Base-by-base conservation (phyloP, 148 eudicot genomes). In the Euryodendron excelsum region DNA sequence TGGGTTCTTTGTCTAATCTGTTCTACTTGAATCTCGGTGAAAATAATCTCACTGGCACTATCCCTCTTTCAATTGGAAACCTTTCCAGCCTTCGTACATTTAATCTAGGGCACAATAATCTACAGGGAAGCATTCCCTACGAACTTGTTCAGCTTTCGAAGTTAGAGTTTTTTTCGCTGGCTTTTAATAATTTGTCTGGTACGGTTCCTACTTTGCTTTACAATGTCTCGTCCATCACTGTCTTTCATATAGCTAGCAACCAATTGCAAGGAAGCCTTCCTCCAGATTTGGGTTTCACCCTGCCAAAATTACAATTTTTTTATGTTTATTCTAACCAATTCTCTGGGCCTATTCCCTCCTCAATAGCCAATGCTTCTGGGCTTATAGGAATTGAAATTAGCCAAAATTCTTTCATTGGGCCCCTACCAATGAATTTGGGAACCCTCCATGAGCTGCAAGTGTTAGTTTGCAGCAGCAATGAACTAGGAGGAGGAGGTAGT, bases 321-420 rank as follows among this genome's bases (percentile, higher is more conserved):
- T 44, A 14, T 15, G 1, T 61, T 45, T 3, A 5, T 15, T 0
- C 0, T 1, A 75, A 75, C 39, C 30, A 55, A 15, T 44, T 75
- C 15, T 61, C 18, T 17, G 69, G 78, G 2, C 14, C 55, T 8
- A n/a, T 75, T 61, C 78, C 78, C 4, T 21, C 68, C 1, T 61
- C 78, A 9, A 37, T 74, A 75, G 17, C 56, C 52, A 76, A 76
- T 48, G 72, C 79, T 76, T 47, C 62, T 0, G 14, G 47, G 14
- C 79, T 76, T 18, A 13, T 5, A 2, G 0, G 20, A 0, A 7
- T 78, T 55, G 50, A 23, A 20, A 0, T 59, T 23, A 5, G 21
- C 20, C 17, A 0, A 0, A 78, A 59, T 59, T 14, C 5, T 10
- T 59, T 78, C 3, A 34, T 56, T 21, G 59, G 80, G 3, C 68